Conservation (phyloP, 2,329 filamentous ascomycete species). For the Xylaria sp. region DNA sequence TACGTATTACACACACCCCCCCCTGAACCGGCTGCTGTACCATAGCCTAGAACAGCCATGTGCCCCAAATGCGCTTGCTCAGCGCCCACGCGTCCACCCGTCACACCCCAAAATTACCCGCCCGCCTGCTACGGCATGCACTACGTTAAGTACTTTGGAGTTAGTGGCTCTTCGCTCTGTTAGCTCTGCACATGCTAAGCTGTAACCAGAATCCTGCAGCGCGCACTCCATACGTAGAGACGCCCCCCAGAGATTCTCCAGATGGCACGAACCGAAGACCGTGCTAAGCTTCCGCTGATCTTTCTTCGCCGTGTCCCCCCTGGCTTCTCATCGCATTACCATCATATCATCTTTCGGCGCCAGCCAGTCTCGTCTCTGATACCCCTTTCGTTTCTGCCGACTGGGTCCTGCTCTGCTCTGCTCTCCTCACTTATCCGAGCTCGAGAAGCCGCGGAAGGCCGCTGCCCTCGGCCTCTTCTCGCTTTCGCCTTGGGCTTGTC, state of each 20-base stretch:
- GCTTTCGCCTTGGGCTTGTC: conserved; percentile 5
- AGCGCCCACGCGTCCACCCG: too few relatives aligned
- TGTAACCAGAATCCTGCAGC: too few relatives aligned
- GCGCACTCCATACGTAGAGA: neutral
- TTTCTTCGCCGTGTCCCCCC: conserved; percentile 13
- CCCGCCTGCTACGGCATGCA: neutral
- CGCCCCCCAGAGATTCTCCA: too few relatives aligned
- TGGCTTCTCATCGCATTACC: conserved; percentile 9
- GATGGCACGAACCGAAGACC: neutral
- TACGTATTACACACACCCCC: too few relatives aligned
- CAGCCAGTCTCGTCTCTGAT: conserved; percentile 1
- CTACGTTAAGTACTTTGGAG: too few relatives aligned
- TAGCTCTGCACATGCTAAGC: too few relatives aligned
- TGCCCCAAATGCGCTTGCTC: too few relatives aligned
- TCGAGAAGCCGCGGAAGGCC: neutral
- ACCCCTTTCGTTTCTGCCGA: neutral
- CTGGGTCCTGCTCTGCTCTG: neutral
- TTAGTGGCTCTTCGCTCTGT: too few relatives aligned
- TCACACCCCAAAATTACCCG: conserved; percentile 27
- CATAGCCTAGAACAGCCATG: too few relatives aligned
- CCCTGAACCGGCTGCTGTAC: too few relatives aligned
- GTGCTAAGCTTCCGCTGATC: conserved; percentile 21
- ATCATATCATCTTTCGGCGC: neutral
- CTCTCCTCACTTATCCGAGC: neutral
- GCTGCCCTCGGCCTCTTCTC: neutral